A percentile compares a stretch with the other conserved stretches of the same genome.
Evolutionary conservation across 2,329 filamentous ascomycete species (phyloP).

Genomic region (Xylaria sp.): DNA sequence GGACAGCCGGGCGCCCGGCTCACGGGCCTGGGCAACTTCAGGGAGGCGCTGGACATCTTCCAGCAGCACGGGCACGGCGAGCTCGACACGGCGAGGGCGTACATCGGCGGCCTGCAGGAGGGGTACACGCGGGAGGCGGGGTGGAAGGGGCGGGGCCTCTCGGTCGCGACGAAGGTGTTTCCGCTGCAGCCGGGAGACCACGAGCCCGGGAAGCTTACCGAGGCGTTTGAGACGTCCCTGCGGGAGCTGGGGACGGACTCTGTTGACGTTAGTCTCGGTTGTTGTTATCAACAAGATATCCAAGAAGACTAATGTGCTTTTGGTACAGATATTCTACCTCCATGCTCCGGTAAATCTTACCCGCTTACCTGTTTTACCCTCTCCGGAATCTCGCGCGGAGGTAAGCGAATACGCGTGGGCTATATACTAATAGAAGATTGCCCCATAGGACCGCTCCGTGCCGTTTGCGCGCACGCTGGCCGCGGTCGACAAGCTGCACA

Average conservation of each 20-base stretch:
- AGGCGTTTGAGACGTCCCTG: conserved; percentile 66
- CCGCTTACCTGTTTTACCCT: conserved; percentile 30
- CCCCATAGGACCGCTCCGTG: conserved; percentile 54
- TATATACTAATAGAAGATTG: not conserved
- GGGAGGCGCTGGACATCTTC: conserved; percentile 71
- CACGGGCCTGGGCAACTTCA: conserved; percentile 67
- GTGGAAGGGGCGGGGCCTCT: conserved; percentile 77
- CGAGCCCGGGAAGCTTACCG: conserved; percentile 62
- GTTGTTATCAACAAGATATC: not conserved
- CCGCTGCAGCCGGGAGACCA: conserved; percentile 62
- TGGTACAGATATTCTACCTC: conserved; percentile 69
- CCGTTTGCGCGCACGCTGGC: conserved; percentile 78
- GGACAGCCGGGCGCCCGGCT: conserved; percentile 67
- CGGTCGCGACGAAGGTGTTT: conserved; percentile 77
- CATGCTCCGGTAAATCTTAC: conserved; percentile 53
- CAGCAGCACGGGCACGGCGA: conserved; percentile 79
- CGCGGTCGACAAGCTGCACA: conserved; percentile 76
- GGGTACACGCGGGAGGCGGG: conserved; percentile 73
- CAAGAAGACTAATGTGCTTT: conserved; percentile 3
- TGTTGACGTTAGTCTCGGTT: conserved; percentile 58
- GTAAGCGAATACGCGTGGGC: no score
- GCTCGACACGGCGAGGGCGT: conserved; percentile 79
- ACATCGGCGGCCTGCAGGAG: conserved; percentile 74
- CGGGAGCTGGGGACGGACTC: conserved; percentile 71
- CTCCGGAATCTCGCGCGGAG: not conserved